Base-by-base conservation (phyloP, 2,329 filamentous ascomycete species). In the Chaetomium sp. region DNA sequence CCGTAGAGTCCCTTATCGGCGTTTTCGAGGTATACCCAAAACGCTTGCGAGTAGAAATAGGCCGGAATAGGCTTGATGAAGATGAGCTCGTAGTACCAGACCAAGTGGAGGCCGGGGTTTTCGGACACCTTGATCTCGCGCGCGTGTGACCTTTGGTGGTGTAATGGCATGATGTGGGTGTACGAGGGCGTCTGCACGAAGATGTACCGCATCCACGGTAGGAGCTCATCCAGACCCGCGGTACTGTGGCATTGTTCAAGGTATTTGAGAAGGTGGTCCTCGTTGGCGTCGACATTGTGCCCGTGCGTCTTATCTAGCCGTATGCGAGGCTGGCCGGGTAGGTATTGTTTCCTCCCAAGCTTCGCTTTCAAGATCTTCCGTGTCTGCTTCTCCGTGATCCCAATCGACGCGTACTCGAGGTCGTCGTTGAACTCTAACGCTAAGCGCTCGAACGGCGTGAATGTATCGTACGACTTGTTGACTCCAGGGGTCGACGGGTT, bases 41-140 rank as follows among this genome's bases (percentile, higher is more conserved):
- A 78, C 2, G 69, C 69, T 10, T 71, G 45, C 7, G 74, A 75
- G 51, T 74, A 71, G 9, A 80, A 72, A 63, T 75, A 79, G 10
- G 66, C 68, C 0, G 79, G 78, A 6, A 82, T 68, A 0, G 79
- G 79, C 63, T 81, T 81, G 70, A 81, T 70, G 69, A 76, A 80
- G 45, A 81, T 78, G 12, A 72, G 68, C 58, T 77, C 71, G 64
- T 76, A 70, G 63, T 75, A 72, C 78, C 78, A 80, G 12, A 81
- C 73, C 4, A 81, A 72, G 62, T 81, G 79, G 21, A 81, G 72
- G 10, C 76, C 74, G 1, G 78, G 74, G 38, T 76, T 70, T 65
- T 81, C 78, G 3, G 75, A 76, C 9, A 81, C 69, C 13, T 78
- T 61, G 60, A 82, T 75, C 9, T 74, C 65, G 10, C 79, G 78